Evolutionary conservation across 768 basidiomycete genomes (phyloP).

Genomic region (Leccinum uliginosum): DNA sequence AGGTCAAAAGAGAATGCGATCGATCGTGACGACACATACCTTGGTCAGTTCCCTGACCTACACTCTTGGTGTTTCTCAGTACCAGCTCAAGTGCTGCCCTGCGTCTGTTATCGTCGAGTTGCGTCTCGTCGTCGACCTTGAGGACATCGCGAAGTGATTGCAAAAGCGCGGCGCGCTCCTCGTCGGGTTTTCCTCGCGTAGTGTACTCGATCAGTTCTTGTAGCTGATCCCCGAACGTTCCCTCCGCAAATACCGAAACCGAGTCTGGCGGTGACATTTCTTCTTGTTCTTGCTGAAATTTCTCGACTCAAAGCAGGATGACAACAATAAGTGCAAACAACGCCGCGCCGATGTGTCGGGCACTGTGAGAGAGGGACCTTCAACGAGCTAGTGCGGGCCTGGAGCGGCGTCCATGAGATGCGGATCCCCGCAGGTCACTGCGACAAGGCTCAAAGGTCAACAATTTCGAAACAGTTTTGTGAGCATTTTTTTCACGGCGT

Average conservation of each 20-base stretch:
- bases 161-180: constrained; percentile 57
- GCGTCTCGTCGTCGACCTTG: constrained; percentile 45
- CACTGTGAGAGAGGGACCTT: no score
- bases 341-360: no score
- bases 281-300: constrained; percentile 6
- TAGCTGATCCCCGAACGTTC: constrained; percentile 84
- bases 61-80: constrained; percentile 54
- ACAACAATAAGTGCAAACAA: constrained; percentile 22
- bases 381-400: no score
- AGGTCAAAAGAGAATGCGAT: constrained; percentile 2
- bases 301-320: constrained; percentile 7
- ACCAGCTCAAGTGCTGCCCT: constrained; percentile 57
- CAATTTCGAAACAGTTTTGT: no score
- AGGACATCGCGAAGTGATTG: constrained; percentile 64
- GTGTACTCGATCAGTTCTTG: constrained; percentile 76
- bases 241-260: constrained; percentile 81
- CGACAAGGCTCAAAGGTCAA: no score
- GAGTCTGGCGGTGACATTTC: constrained; percentile 71
- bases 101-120: constrained; percentile 51
- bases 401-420: no score
- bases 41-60: constrained; percentile 76
- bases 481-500: no score
- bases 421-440: no score
- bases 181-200: constrained; percentile 60
- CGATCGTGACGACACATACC: constrained; percentile 40